Percentiles rank a stretch among this genome's conserved stretches.
Conservation (phyloP, 1,284 basidiomycete genomes). For the Takashimella tepidaria region DNA sequence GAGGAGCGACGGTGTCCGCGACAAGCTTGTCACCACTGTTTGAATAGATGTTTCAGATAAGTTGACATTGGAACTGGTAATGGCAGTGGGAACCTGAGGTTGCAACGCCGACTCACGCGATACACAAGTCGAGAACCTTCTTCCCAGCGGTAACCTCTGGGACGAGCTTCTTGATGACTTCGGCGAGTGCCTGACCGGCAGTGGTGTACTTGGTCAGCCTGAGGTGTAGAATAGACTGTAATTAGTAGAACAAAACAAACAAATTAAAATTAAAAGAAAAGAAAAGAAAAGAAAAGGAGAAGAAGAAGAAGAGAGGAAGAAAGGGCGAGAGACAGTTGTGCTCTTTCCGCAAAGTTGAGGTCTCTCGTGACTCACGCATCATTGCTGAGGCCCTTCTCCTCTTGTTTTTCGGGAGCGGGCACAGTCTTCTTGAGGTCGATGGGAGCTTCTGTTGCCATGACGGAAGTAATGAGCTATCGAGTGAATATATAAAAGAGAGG, state of each 20-base stretch:
- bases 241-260: too few species aligned
- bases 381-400: slow-evolving; percentile 45
- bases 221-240: slow-evolving; percentile 7
- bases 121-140: slow-evolving; percentile 76
- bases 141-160: slow-evolving; percentile 72
- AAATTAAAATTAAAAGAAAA: too few species aligned
- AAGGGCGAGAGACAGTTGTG: background rate
- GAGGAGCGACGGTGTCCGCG: slow-evolving; percentile 72
- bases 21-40: slow-evolving; percentile 76
- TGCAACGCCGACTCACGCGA: slow-evolving; percentile 52
- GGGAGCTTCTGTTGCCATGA: slow-evolving; percentile 24
- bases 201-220: slow-evolving; percentile 58
- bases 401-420: slow-evolving; percentile 32
- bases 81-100: background rate
- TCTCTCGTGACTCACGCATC: slow-evolving; percentile 38
- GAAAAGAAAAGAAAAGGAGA: background rate
- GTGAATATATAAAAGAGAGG: too few species aligned
- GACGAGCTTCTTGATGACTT: slow-evolving; percentile 80
- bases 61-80: background rate
- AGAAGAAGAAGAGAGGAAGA: too few species aligned
- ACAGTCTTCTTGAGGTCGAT: slow-evolving; percentile 44
- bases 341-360: background rate
- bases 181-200: slow-evolving; percentile 83
- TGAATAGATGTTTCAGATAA: slow-evolving; percentile 2
- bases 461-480: too few species aligned